These are phyloP conservation scores for Mycena vitilis DNA, from an alignment of 768 basidiomycete genomes.

Conservation along the genomic window DNA sequence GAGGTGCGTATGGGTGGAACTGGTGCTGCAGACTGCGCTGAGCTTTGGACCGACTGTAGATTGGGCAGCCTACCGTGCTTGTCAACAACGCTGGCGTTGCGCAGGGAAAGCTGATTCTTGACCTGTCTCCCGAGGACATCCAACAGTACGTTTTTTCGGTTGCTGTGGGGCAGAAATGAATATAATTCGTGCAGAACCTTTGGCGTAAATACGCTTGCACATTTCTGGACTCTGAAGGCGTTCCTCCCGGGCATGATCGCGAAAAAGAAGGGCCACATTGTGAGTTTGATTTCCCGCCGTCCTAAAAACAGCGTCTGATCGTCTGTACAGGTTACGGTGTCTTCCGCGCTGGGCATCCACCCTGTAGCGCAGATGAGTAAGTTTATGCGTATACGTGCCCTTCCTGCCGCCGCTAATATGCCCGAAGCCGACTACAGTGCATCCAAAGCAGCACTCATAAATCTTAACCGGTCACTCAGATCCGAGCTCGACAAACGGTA, in stretches of 20 bases:
- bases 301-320: constrained; percentile 30
- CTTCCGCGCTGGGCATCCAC: constrained; percentile 79
- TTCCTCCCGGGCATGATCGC: constrained; percentile 92
- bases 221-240: constrained; percentile 93
- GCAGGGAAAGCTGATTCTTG: constrained; percentile 88
- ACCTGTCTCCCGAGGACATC: constrained; percentile 82
- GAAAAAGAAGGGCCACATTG: constrained; percentile 85
- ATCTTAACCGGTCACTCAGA: constrained; percentile 85
- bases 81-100: constrained; percentile 97
- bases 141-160: constrained; percentile 65
- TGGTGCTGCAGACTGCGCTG: background rate
- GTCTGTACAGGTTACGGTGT: constrained; percentile 71
- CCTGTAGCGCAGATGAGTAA: constrained; percentile 83
- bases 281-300: constrained; percentile 48
- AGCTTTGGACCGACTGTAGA: constrained; percentile 51
- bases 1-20: constrained; percentile 63
- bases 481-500: constrained; percentile 88
- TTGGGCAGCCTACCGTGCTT: constrained; percentile 89
- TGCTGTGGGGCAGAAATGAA: constrained; percentile 10
- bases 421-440: constrained; percentile 86
- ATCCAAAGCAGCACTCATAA: constrained; percentile 90
- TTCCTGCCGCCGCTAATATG: constrained; percentile 16
- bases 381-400: constrained; percentile 40
- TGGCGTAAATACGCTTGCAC: constrained; percentile 86
- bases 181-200: constrained; percentile 72